Conservation (phyloP, 208 protist species). For the Tritrichomonas foetus region DNA sequence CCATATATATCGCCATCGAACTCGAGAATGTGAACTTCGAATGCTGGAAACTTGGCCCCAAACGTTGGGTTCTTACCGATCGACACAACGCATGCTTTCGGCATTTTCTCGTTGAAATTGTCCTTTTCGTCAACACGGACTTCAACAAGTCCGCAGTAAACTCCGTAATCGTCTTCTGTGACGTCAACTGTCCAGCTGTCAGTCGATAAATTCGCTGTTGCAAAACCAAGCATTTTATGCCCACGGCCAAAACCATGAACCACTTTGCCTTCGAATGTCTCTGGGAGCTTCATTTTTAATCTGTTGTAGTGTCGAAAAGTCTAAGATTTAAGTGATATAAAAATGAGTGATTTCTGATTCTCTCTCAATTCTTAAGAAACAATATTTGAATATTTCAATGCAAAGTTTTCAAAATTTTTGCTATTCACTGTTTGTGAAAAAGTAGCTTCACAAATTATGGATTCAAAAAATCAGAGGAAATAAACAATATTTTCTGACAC, state of each 20-base stretch:
- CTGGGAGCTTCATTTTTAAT: not conserved
- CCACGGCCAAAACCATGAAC: not conserved
- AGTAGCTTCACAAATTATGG: too few relatives aligned
- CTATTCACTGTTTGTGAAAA: too few relatives aligned
- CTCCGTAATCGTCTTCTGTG: not conserved
- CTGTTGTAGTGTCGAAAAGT: too few relatives aligned
- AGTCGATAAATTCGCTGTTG: not conserved
- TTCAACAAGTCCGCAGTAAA: not conserved
- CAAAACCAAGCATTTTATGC: not conserved
- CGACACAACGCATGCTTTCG: not conserved
- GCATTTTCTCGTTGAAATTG: too few relatives aligned
- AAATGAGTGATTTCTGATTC: too few relatives aligned
- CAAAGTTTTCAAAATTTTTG: too few relatives aligned
- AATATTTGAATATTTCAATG: too few relatives aligned
- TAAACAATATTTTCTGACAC: too few relatives aligned
- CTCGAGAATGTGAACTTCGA: slow-evolving; percentile 24
- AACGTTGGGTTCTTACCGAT: not conserved
- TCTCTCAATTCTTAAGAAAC: too few relatives aligned
- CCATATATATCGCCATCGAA: slow-evolving; percentile 21
- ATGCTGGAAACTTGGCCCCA: not conserved
- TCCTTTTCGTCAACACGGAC: not conserved
- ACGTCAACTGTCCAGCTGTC: not conserved
- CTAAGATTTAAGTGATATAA: too few relatives aligned
- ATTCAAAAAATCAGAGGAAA: too few relatives aligned
- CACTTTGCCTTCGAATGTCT: not conserved